Evolutionary conservation across 2,329 filamentous ascomycete genomes (phyloP), one percentile per base, ranked within the genome.

Genomic region (Trichoderma koningiopsis): DNA sequence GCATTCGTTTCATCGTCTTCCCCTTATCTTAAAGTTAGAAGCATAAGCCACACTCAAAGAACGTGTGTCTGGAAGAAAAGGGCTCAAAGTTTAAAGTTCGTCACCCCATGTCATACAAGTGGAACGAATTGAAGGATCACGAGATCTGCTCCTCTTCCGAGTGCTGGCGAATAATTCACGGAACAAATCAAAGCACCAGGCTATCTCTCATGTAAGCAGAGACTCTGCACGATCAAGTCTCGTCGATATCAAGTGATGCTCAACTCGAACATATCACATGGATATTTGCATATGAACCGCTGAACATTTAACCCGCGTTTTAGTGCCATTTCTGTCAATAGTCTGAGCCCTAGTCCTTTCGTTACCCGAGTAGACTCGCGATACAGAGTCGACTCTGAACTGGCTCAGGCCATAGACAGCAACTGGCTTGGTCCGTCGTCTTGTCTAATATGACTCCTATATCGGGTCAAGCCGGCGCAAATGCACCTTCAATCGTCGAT

Each of bases 391-490:
- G 33, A 31, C 49, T 40, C 2, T 4, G 35, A 55, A 64, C 19
- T 52, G 16, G 40, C 16, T 14, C 37, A 63, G 33, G 61, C 49
- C 14, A 56, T 27, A 31, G 24, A 2, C 37, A 58, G 49, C 19
- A 37, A 22, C 49, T 49, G 53, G 5, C 53, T 33, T 33, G 8
- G 6, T 52, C 13, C 53, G 10, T 19, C n/a, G 10, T 52, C 29
- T 16, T 35, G 47, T 24, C 47, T 43, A 24, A 47, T 4, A 24
- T 5, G 8, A 5, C n/a, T 52, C 40, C 55, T 33, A 14, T 35
- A 22, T 59, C 63, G 63, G 63, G 63, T 67, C 63, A 67, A 67
- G 55, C 40, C 63, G 63, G 63, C 55, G 55, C 55, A 67, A 52
- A 47, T 37, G 29, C 60, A 29, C n/a, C 27, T 19, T 31, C 22